Evolutionary conservation across 768 basidiomycete genomes (phyloP).

Genomic region (Tephrocybe sp.): DNA sequence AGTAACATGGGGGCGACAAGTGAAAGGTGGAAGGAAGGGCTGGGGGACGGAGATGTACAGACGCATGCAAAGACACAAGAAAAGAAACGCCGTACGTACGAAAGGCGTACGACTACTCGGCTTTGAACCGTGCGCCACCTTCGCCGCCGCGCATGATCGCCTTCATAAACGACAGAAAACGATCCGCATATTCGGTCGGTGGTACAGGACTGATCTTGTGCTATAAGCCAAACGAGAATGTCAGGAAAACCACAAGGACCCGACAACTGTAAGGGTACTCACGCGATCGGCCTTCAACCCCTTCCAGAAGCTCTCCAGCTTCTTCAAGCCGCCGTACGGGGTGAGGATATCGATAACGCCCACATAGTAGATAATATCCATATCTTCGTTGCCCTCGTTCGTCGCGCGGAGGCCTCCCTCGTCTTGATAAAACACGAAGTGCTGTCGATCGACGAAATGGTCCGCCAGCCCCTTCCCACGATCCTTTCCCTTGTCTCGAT

Average conservation of each 20-base stretch:
- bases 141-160: slow-evolving; percentile 83
- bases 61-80: background rate
- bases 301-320: slow-evolving; percentile 90
- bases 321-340: slow-evolving; percentile 78
- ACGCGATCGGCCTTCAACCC: slow-evolving; percentile 85
- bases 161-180: slow-evolving; percentile 88
- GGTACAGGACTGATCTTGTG: slow-evolving; percentile 95
- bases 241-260: too few species aligned
- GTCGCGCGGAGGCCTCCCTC: slow-evolving; percentile 93
- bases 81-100: background rate
- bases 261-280: slow-evolving; percentile 44
- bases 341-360: slow-evolving; percentile 98
- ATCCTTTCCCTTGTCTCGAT: slow-evolving; percentile 49
- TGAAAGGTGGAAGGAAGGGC: background rate
- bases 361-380: slow-evolving; percentile 87
- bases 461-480: slow-evolving; percentile 40
- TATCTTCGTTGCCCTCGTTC: slow-evolving; percentile 72
- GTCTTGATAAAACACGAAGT: slow-evolving; percentile 95
- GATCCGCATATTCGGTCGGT: slow-evolving; percentile 81
- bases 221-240: slow-evolving; percentile 36
- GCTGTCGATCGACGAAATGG: slow-evolving; percentile 55
- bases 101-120: slow-evolving; percentile 23
- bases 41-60: too few species aligned
- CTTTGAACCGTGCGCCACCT: slow-evolving; percentile 49
- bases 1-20: too few species aligned